Evolutionary conservation across 2,329 filamentous ascomycete species (phyloP), one percentile per base, ranked within the genome.

Genomic region (Penicillium polonicum): DNA sequence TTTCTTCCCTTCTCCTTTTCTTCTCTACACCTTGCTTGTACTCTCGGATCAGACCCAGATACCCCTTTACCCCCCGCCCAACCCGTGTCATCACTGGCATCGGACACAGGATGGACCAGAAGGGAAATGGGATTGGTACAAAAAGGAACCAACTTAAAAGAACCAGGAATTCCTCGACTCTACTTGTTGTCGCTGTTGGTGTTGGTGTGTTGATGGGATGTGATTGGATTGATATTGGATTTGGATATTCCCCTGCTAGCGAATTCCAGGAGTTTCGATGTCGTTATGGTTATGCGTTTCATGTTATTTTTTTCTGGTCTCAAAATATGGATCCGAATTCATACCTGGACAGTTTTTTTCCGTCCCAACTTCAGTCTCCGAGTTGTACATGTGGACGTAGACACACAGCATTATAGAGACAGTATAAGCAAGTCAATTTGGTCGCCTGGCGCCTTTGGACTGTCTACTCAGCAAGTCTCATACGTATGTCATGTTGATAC

Each of bases 221-320:
- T 49, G 52, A 54, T 21, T 15, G 33, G 52, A 41, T 42, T 41
- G 51, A 54, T 48, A 31, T 39, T 53, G 55, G 55, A 41, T 48
- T 55, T 57, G 55, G 55, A 57, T 53, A 53, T 53, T 53, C 42
- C 53, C 49, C 55, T 38, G 17, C 33, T 53, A 48, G 43, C 55
- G 38, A 36, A 55, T 33, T 43, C 41, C 21, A 53, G 49, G 43
- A 57, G 55, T 53, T 55, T 53, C 48, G 23, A 56, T 38, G 53
- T 56, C 39, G 55, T 57, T 57, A 57, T 53, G 55, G 42, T 53
- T 48, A 57, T 57, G 54, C 39, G 42, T 43, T 51, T 52, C 53
- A 56, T 56, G 48, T 51, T 50, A 51, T 56, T 49, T 21, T 12
- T 31, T 9, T 13, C 38, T 35, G 39, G 29, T 45, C 50, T 46